These are phyloP conservation scores for Sordaria brevicollis DNA, from an alignment of 495 filamentous ascomycete species.

Conservation along the genomic window DNA sequence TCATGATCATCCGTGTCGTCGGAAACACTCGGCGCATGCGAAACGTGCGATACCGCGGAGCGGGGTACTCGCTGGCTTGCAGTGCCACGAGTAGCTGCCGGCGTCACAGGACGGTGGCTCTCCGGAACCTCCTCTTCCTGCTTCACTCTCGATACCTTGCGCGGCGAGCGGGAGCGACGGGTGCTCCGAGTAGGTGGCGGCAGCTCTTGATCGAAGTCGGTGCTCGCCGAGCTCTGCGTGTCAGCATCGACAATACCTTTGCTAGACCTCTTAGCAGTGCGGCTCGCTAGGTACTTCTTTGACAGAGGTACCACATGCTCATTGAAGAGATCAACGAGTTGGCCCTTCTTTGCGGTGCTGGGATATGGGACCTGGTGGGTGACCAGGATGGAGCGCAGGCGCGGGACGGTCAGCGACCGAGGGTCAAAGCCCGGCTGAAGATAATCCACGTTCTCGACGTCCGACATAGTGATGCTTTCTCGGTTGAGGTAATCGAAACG, in stretches of 20 bases:
- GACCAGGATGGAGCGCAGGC: constrained; percentile 79
- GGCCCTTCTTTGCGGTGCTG: constrained; percentile 70
- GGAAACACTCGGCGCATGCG: constrained; percentile 29
- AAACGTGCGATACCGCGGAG: constrained; percentile 25
- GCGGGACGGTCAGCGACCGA: constrained; percentile 67
- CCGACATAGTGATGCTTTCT: constrained; percentile 41
- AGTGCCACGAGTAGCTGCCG: constrained; percentile 26
- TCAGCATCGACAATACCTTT: constrained; percentile 75
- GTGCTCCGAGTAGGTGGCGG: constrained; percentile 24
- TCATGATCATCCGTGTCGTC: constrained; percentile 43
- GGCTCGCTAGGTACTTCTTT: constrained; percentile 59
- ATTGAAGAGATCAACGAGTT: constrained; percentile 76
- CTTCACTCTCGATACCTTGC: constrained; percentile 38
- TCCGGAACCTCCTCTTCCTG: constrained; percentile 36
- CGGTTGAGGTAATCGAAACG: background rate
- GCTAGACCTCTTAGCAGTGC: constrained; percentile 69
- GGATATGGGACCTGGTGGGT: constrained; percentile 77
- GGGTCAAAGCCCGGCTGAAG: constrained; percentile 79
- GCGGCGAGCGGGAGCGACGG: constrained; percentile 32
- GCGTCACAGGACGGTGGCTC: constrained; percentile 18
- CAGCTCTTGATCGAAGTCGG: constrained; percentile 30
- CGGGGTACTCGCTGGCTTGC: constrained; percentile 43
- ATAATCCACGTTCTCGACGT: constrained; percentile 63
- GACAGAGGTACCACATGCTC: constrained; percentile 69
- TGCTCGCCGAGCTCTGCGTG: constrained; percentile 34